Conservation (phyloP, 352 stramenopile genomes). For the Phytophthora meadii region DNA sequence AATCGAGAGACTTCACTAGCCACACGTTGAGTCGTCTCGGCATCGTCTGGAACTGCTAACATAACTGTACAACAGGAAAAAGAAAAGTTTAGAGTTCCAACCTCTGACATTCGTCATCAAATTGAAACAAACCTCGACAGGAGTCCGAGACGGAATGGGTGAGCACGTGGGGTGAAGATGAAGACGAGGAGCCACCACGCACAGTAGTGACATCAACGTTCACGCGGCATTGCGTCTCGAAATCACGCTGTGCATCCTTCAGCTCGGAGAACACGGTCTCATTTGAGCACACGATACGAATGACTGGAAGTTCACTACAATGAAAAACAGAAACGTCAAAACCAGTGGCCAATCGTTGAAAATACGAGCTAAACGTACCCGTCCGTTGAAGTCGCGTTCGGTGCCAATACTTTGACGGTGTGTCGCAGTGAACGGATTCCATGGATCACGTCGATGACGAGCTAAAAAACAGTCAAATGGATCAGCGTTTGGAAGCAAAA, state of each 20-base stretch:
- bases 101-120: not conserved
- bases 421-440: constrained; percentile 93
- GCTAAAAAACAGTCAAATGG: constrained; percentile 30
- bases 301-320: constrained; percentile 30
- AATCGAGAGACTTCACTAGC: constrained; percentile 66
- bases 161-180: constrained; percentile 37
- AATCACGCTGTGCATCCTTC: constrained; percentile 44
- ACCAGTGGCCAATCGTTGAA: not conserved
- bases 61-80: constrained; percentile 46
- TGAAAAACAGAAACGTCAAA: not conserved
- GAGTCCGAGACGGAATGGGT: constrained; percentile 64
- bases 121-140: constrained; percentile 48
- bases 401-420: constrained; percentile 75
- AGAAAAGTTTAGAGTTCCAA: not conserved
- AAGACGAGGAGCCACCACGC: constrained; percentile 1
- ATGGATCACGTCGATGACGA: constrained; percentile 91
- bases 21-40: constrained; percentile 72
- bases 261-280: constrained; percentile 37
- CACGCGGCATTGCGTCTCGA: constrained; percentile 57
- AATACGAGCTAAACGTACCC: constrained; percentile 20
- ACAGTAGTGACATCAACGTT: constrained; percentile 30
- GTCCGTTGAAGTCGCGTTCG: constrained; percentile 41
- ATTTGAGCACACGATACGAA: constrained; percentile 47
- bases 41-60: constrained; percentile 67
- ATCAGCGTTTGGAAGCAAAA: not conserved